Conservation (phyloP, 2,329 filamentous ascomycete species). For the Pseudocercospora macadamiae region DNA sequence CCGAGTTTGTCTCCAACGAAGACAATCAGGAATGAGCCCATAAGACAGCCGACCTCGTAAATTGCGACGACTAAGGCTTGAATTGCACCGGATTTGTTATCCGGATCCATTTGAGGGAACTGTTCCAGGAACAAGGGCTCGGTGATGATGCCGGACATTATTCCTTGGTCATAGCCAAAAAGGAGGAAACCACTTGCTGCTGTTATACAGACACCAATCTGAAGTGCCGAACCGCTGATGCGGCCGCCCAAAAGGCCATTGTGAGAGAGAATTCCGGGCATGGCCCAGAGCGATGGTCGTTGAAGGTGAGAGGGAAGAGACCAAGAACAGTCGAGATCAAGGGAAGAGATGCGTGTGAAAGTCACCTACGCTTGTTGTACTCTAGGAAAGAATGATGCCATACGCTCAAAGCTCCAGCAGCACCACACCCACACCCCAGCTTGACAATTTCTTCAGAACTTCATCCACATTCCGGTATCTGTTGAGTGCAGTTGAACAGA, state of each 20-base stretch:
- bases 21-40: slow-evolving; percentile 45
- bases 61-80: slow-evolving; percentile 42
- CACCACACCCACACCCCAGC: not conserved
- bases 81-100: slow-evolving; percentile 27
- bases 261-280: slow-evolving; percentile 20
- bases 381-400: not conserved
- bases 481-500: not conserved
- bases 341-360: not conserved
- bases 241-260: slow-evolving; percentile 23
- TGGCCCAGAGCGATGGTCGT: not conserved
- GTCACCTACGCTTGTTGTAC: not conserved
- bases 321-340: not conserved
- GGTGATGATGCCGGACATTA: slow-evolving; percentile 49
- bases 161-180: slow-evolving; percentile 38
- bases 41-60: slow-evolving; percentile 32
- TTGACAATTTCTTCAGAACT: not conserved
- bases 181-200: slow-evolving; percentile 22
- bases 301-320: not conserved
- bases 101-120: slow-evolving; percentile 45
- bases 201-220: slow-evolving; percentile 23
- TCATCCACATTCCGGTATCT: not conserved
- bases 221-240: slow-evolving; percentile 16
- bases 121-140: slow-evolving; percentile 44
- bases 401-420: not conserved
- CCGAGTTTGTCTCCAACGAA: slow-evolving; percentile 62